phyloP scores from a whole-genome alignment of 2,329 filamentous ascomycete species.

The Monilinia aucupariae region DNA sequence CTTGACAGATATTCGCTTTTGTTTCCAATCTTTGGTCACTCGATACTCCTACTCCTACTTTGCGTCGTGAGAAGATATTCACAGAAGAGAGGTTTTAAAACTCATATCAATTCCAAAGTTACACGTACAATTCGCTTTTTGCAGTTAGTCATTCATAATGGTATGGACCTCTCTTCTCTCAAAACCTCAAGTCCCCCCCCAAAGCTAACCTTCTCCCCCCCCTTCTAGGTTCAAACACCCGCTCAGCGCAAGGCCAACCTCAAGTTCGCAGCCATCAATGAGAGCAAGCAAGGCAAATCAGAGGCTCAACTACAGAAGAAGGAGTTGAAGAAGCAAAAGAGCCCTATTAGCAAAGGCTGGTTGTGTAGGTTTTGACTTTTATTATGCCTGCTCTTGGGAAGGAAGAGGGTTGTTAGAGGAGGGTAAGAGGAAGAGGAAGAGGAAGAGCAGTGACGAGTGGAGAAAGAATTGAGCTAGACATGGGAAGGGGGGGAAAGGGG shows the following conservation, averaged over 20 bases:
- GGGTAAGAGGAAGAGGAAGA: background rate
- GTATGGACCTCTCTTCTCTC: background rate
- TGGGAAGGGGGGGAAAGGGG: background rate
- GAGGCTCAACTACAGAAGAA: conserved; percentile 59
- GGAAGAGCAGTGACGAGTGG: background rate
- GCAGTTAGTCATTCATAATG: background rate
- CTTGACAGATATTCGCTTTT: conserved; percentile 2
- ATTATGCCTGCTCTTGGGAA: background rate
- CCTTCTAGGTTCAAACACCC: conserved; percentile 68
- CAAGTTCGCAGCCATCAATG: conserved; percentile 69
- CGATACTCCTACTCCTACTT: too few relatives aligned
- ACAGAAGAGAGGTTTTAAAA: background rate
- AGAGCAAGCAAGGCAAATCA: conserved; percentile 70
- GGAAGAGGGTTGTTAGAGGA: background rate
- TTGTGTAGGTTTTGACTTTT: conserved; percentile 45
- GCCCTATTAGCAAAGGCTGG: conserved; percentile 60
- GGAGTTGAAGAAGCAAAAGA: conserved; percentile 37
- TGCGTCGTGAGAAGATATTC: background rate
- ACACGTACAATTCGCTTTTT: background rate
- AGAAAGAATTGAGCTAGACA: background rate
- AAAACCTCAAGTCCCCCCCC: background rate
- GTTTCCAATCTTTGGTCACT: too few relatives aligned
- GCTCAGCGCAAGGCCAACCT: conserved; percentile 76
- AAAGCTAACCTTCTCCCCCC: background rate
- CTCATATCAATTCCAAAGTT: background rate